A percentile compares a stretch with the other conserved stretches of the same genome.
phyloP scores from a whole-genome alignment of 1,284 basidiomycete genomes.

The Phylloporus sp. region DNA sequence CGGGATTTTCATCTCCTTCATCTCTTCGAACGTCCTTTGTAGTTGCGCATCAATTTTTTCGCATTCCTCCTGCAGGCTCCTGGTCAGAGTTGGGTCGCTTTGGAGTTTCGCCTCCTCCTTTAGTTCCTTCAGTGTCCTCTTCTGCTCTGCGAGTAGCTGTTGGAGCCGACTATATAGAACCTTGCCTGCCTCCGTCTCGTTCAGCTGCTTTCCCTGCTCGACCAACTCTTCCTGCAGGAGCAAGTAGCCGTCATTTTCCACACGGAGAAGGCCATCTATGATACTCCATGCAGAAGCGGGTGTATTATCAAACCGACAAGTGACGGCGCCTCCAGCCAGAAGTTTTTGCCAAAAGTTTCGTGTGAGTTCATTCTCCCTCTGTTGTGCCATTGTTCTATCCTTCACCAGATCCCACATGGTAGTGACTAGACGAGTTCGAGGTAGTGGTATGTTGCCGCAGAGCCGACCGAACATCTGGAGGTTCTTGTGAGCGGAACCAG shows the following conservation, averaged over 20 bases:
- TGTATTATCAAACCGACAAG: not conserved
- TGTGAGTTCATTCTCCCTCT: not conserved
- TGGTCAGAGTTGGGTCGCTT: not conserved
- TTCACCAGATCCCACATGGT: not conserved
- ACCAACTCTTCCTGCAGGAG: not conserved
- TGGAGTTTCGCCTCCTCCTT: not conserved
- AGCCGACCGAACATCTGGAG: not conserved
- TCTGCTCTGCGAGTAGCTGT: not conserved
- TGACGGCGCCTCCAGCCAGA: not conserved
- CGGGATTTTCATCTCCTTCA: not conserved
- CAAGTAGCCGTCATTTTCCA: not conserved
- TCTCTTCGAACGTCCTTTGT: not conserved
- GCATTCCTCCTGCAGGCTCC: not conserved
- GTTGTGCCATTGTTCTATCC: not conserved
- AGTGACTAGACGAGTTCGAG: not conserved
- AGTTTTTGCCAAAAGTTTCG: not conserved
- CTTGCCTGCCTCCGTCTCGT: not conserved
- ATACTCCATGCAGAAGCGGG: not conserved
- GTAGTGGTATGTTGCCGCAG: not conserved
- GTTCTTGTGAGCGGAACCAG: not conserved
- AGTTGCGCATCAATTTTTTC: not conserved
- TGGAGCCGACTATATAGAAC: not conserved
- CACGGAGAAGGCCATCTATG: not conserved
- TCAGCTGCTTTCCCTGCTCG: not conserved
- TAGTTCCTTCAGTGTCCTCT: not conserved